Evolutionary conservation across 768 basidiomycete species (phyloP), one percentile per base, ranked within the genome.

Genomic region (Agaricus subrufescens): DNA sequence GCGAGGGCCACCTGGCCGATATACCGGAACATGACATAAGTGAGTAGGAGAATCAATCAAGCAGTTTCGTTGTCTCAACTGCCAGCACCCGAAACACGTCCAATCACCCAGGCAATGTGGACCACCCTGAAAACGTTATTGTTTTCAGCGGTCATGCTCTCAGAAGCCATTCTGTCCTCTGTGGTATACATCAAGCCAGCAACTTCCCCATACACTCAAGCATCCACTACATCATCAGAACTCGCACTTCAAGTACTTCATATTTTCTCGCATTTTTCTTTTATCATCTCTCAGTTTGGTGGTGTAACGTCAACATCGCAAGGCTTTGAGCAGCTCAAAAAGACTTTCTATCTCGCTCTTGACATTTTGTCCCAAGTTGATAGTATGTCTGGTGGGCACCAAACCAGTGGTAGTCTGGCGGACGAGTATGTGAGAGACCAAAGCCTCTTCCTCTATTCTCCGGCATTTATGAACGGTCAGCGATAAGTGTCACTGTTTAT

Each of bases 261-360:
- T 27, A 80, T 79, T 0, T 75, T 94, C 10, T 83, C 80, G 10
- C 79, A 84, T 63, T 74, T 92, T 19, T 83, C 90, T 2, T 91
- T 91, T 62, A 79, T 93, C 47, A 82, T 93, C 7, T 82, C 86
- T 8, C 83, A 87, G 62, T 92, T 94, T 60, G 92, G 92, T 2
- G 88, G 89, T 7, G 76, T 88, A 26, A 78, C 82, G 3, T 77
- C 79, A 1, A 76, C 79, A 1, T 68, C 76, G 14, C 76, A 76
- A 23, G 82, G 85, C 2, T 88, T 95, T 63, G 63, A 75, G 27
- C 88, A 93, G 62, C 76, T 94, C 42, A 86, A 87, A 61, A 83
- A 82, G 62, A 81, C 79, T 1, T 89, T 91, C 61, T 92, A 89
- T 66, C 78, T 87, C 30, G 83, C 90, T 1, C 71, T 94, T 25